Conservation (phyloP, 2,329 filamentous ascomycete species). For the Pezicula neosporulosa region DNA sequence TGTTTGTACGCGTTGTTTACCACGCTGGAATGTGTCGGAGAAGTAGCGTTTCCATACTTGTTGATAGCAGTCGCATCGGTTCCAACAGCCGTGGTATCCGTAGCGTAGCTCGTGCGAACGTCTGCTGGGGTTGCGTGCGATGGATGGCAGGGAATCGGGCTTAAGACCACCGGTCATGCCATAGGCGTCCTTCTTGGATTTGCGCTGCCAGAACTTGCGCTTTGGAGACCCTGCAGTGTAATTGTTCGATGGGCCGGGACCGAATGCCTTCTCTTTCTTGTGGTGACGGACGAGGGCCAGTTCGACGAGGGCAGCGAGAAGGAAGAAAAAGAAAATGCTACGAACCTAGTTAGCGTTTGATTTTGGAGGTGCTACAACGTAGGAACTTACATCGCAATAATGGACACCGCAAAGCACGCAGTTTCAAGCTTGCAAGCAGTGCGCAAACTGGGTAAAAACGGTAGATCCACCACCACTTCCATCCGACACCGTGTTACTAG, state of each 20-base stretch:
- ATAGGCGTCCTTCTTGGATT: slow-evolving; percentile 16
- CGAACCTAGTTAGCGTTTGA: slow-evolving; percentile 3
- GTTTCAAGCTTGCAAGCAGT: slow-evolving; percentile 74
- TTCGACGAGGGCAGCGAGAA: slow-evolving; percentile 68
- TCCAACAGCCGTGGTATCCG: slow-evolving; percentile 23
- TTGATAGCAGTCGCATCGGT: not conserved
- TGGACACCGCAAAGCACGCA: slow-evolving; percentile 72
- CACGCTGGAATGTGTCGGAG: not conserved
- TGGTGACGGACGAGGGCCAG: slow-evolving; percentile 66
- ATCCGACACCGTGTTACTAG: slow-evolving; percentile 44
- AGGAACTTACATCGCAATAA: slow-evolving; percentile 66
- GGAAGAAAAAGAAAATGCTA: slow-evolving; percentile 77
- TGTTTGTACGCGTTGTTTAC: slow-evolving; percentile 2
- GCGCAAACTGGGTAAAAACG: slow-evolving; percentile 35
- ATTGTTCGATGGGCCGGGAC: slow-evolving; percentile 61
- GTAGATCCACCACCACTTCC: slow-evolving; percentile 41
- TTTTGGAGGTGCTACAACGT: not conserved
- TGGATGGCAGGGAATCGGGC: slow-evolving; percentile 32
- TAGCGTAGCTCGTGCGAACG: slow-evolving; percentile 22
- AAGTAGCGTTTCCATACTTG: slow-evolving; percentile 9
- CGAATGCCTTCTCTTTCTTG: slow-evolving; percentile 70
- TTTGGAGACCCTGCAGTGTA: slow-evolving; percentile 59
- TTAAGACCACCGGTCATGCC: slow-evolving; percentile 17
- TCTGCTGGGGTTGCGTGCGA: slow-evolving; percentile 35
- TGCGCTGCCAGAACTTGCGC: slow-evolving; percentile 30